A percentile compares a stretch with the other conserved stretches of the same genome.
Evolutionary conservation across 176 grass and related monocot species (phyloP).

Genomic region (Lolium rigidum): DNA sequence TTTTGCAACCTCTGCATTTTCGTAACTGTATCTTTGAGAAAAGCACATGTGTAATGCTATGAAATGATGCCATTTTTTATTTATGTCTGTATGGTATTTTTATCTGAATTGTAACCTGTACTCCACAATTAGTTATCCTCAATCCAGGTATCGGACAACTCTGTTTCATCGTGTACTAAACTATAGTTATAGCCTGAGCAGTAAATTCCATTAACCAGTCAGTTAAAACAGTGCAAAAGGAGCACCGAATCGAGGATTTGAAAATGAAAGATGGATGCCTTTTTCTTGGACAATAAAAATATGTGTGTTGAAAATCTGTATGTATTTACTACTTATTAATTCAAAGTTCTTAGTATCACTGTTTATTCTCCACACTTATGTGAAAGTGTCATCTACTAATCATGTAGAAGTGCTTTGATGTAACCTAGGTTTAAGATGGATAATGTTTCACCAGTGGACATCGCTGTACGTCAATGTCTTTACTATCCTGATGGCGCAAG

Average conservation of each 20-base stretch:
- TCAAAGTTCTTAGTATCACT: not conserved
- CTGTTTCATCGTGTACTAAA: not conserved
- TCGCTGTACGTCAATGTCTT: not conserved
- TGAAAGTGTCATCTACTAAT: not conserved
- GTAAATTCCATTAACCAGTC: too few species aligned
- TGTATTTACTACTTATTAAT: not conserved
- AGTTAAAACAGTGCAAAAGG: too few species aligned
- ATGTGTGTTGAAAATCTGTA: too few species aligned
- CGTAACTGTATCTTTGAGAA: too few species aligned
- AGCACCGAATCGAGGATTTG: too few species aligned
- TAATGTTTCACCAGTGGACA: conserved; percentile 8
- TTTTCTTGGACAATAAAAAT: too few species aligned
- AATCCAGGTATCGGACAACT: not conserved
- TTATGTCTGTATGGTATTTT: too few species aligned
- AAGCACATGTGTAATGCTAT: too few species aligned
- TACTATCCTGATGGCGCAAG: not conserved
- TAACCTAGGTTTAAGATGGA: not conserved
- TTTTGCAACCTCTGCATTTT: too few species aligned
- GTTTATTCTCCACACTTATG: not conserved
- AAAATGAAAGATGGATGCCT: too few species aligned
- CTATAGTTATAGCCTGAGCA: too few species aligned
- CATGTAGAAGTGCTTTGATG: not conserved
- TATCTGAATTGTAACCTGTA: not conserved
- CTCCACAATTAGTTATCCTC: not conserved
- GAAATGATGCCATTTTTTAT: too few species aligned